Base-by-base conservation (phyloP, 179 eudicot genomes). In the Heliamphora pulchella region DNA sequence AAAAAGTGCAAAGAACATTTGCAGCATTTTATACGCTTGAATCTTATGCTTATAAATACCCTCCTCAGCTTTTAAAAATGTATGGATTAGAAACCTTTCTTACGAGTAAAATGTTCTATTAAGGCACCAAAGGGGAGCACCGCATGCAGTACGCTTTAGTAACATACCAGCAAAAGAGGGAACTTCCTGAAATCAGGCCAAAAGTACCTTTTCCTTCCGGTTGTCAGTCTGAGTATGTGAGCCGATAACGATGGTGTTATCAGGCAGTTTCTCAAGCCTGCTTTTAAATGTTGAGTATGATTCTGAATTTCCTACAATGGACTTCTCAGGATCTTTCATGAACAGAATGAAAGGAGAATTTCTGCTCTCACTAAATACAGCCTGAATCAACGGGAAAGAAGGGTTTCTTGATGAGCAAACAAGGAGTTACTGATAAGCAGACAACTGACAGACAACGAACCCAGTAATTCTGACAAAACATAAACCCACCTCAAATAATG, bases 311-410 rank as follows among this genome's bases (percentile, higher is more conserved):
- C 92, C 97, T 62, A 89, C 89, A 72, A 94, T 85, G 41, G 97
- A 94, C 90, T 94, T 96, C 85, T 96, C 99, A 2, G 92, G 87
- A 80, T 96, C 99, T 90, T 96, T 96, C 85, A 96, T 85, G 76
- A 89, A 96, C 82, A 96, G 87, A 82, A 96, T 94, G 81, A 96
- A 91, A 55, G 99, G 97, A 78, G 84, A 81, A 84, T 81, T 88
- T 88, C 88, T 88, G 89, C 99, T 93, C 86, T 88, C 98, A 78
- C 81, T 82, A 10, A 63, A 80, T 58, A 91, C 89, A 75, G 86
- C 93, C 97, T 91, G 76, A 67, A 54, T 55, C 18, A 69, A 31
- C 11, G 11, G 3, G 22, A 62, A 18, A 75, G 62, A 0, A 9
- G 17, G 64, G 5, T 18, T 39, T 59, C 9, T 48, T 1, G 64